A percentile compares a stretch with the other conserved stretches of the same genome.
Evolutionary conservation across 2,329 filamentous ascomycete species (phyloP).

Genomic region (Gnomoniopsis smithogilvyi): DNA sequence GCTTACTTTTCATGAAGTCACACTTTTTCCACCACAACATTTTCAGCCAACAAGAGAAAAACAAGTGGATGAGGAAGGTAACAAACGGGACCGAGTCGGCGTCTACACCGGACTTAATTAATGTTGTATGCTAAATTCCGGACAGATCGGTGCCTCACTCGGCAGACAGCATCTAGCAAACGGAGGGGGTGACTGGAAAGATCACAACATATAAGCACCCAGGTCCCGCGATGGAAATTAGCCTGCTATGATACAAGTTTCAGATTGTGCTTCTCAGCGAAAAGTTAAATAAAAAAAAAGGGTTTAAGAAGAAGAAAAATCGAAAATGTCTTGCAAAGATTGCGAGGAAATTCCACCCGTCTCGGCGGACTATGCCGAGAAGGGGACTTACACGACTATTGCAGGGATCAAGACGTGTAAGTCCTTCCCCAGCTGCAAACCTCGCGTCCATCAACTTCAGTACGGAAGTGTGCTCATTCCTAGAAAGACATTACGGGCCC

Average conservation of each 20-base stretch:
- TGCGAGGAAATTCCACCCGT: constrained; percentile 35
- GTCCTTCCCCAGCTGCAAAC: constrained; percentile 10
- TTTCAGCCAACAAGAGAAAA: too few species aligned
- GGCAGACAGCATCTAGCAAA: background rate
- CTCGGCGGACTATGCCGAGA: constrained; percentile 34
- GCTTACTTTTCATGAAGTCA: too few species aligned
- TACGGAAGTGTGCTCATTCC: too few species aligned
- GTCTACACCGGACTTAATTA: background rate
- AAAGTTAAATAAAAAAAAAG: too few species aligned
- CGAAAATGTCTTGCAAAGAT: constrained; percentile 23
- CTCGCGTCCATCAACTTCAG: background rate
- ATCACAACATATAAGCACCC: background rate
- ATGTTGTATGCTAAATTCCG: background rate
- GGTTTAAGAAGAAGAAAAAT: background rate
- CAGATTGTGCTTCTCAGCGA: background rate
- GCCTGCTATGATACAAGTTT: too few species aligned
- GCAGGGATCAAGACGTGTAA: constrained; percentile 40
- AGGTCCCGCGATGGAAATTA: too few species aligned
- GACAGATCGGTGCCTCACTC: background rate
- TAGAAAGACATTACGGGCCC: constrained; percentile 34
- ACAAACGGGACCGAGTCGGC: background rate
- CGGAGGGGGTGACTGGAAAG: too few species aligned
- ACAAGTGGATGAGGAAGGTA: too few species aligned
- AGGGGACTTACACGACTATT: constrained; percentile 38
- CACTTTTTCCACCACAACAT: too few species aligned